Base-by-base conservation (phyloP, 2,329 filamentous ascomycete genomes). In the Trichoderma harzianum region DNA sequence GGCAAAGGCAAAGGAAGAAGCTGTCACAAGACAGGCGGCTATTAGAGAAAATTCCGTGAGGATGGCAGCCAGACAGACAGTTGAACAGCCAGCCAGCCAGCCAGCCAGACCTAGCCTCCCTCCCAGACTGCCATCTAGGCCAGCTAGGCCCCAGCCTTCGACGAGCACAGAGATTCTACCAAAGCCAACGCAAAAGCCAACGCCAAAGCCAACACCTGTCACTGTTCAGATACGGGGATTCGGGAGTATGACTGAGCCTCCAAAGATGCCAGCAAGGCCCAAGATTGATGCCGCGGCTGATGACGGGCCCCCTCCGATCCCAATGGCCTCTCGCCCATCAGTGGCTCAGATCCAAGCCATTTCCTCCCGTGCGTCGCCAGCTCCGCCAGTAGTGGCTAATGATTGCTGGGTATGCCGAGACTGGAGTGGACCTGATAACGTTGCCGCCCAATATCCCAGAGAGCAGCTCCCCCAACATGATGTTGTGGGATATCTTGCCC, bases 331-430 rank as follows among this genome's bases (percentile, higher is more conserved):
- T 28, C 84, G 87, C 6, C 88, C 88, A 2, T 85, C 85, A 3
- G 77, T 80, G 12, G 81, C 84, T n/a, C 84, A 89, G 75, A 85
- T 89, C 36, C 81, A 86, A 68, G 83, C 85, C 2, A 81, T 80
- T 6, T 79, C 81, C 14, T 76, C 79, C 57, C 81, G 81, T 61
- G 75, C 76, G 14, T 74, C 78, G 14, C 73, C 78, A 11, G 76
- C 76, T 16, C 70, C 36, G 36, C 36, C 79, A 14, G 74, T 76
- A 24, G 75, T 75, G 8, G 75, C 77, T 18, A 76, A 78, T 34
- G 80, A 82, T n/a, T 98, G 96, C 79, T 86, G 97, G 67, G 84
- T 90, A 72, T 98, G 96, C 79, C 90, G 95, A 74, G 95, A 98
- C 82, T 98, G 97, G 81, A 94, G 93, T 7, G 90, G 83, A 0